Evolutionary conservation across 1,284 basidiomycete species (phyloP).

Genomic region (Leccinum subrobustum): DNA sequence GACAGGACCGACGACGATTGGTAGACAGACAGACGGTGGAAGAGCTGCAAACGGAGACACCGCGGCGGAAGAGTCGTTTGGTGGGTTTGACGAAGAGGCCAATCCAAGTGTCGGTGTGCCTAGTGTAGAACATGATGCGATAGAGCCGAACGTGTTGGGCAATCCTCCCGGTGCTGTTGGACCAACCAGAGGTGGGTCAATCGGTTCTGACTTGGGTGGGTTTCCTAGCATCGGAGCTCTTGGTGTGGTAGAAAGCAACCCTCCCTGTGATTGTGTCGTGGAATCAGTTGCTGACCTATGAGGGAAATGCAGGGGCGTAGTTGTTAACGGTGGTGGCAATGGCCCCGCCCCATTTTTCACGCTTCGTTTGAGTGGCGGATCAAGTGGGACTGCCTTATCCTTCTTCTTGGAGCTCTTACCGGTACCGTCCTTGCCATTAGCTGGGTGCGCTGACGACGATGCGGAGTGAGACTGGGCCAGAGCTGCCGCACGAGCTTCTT

Average conservation of each 20-base stretch:
- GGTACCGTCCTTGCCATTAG: conserved; percentile 33
- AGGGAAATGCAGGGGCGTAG: conserved; percentile 49
- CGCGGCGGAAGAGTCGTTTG: conserved; percentile 11
- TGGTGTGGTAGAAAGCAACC: conserved; percentile 7
- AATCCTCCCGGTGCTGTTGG: conserved; percentile 1
- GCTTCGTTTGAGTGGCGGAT: conserved; percentile 65
- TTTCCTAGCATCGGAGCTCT: neutral
- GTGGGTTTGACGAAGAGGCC: neutral
- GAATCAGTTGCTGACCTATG: conserved; percentile 14
- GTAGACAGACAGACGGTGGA: conserved; percentile 43
- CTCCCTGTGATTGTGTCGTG: conserved; percentile 4
- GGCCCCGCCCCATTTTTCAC: conserved; percentile 56
- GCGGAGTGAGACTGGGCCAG: conserved; percentile 20
- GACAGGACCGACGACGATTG: conserved; percentile 59
- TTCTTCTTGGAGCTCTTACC: conserved; percentile 46
- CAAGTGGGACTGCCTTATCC: conserved; percentile 47
- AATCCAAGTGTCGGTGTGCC: conserved; percentile 4
- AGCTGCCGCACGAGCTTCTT: conserved; percentile 54
- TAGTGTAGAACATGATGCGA: conserved; percentile 1
- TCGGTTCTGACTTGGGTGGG: conserved; percentile 5
- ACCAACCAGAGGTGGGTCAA: conserved; percentile 3
- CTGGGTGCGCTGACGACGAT: conserved; percentile 7
- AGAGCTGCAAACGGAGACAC: conserved; percentile 24
- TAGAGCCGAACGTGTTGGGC: neutral
- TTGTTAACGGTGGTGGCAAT: conserved; percentile 65